Evolutionary conservation across 148 eudicot species (phyloP).

Genomic region (Rheum nobile): DNA sequence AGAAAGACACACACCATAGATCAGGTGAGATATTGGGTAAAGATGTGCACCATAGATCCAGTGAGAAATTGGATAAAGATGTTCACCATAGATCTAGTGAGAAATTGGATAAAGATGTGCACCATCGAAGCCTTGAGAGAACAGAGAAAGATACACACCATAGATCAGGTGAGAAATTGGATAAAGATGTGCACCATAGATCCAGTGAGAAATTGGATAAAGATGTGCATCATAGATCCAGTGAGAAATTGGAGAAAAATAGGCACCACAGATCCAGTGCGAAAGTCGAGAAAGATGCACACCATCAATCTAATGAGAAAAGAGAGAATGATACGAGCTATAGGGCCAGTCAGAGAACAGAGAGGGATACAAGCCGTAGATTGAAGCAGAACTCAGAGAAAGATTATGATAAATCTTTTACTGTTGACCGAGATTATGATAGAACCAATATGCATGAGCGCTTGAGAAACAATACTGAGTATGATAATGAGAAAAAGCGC

Average conservation of each 20-base stretch:
- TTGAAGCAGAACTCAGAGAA: constrained; percentile 4
- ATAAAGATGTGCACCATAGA: not conserved
- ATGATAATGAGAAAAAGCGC: constrained; percentile 31
- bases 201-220: not conserved
- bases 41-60: not conserved
- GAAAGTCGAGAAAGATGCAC: not conserved
- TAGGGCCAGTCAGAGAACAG: not conserved
- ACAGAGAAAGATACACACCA: not conserved
- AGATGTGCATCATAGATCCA: not conserved
- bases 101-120: not conserved
- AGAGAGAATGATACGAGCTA: not conserved
- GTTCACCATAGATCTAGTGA: not conserved
- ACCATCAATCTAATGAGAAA: not conserved
- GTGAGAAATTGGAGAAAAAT: not conserved
- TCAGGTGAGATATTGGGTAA: not conserved
- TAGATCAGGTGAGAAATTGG: not conserved
- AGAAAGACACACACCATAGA: not conserved
- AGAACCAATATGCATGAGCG: constrained; percentile 31
- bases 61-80: not conserved
- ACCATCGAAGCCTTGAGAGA: not conserved
- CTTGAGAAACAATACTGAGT: constrained; percentile 25
- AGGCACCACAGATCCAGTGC: not conserved
- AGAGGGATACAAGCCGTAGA: constrained; percentile 1
- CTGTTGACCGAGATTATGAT: constrained; percentile 25
- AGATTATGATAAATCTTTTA: constrained; percentile 12